Evolutionary conservation across 495 filamentous ascomycete genomes (phyloP).

Genomic region (Neurospora tetraspora): DNA sequence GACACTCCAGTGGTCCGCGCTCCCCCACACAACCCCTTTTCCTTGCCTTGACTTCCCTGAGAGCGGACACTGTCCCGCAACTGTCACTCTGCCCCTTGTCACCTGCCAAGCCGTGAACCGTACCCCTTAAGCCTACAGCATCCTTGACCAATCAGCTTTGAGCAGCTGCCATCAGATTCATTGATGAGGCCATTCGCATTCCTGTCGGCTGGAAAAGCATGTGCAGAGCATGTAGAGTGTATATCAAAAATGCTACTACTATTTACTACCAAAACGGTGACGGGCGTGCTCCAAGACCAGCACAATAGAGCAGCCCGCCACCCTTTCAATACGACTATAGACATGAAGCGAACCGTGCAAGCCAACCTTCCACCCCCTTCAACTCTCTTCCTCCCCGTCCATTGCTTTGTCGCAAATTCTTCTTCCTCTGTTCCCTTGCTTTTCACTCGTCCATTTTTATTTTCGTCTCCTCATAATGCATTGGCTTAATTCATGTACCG

Average conservation of each 20-base stretch:
- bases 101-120: neutral
- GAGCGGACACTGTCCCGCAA: neutral
- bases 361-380: constrained; percentile 17
- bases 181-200: neutral
- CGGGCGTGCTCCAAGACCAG: neutral
- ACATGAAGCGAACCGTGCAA: neutral
- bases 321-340: neutral
- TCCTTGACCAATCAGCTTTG: neutral
- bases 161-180: neutral
- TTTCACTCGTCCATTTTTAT: constrained; percentile 9
- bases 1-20: neutral
- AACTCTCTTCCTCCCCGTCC: constrained; percentile 17
- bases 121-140: neutral
- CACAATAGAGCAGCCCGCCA: neutral
- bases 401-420: constrained; percentile 3
- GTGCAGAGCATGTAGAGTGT: neutral
- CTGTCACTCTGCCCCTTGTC: neutral
- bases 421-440: constrained; percentile 8
- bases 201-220: neutral
- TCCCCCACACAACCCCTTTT: neutral
- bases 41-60: neutral
- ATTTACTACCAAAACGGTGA: neutral
- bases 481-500: neutral
- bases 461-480: constrained; percentile 8
- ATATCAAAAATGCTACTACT: neutral